Conservation (phyloP, 768 basidiomycete species). For the Baorangia bicolor region DNA sequence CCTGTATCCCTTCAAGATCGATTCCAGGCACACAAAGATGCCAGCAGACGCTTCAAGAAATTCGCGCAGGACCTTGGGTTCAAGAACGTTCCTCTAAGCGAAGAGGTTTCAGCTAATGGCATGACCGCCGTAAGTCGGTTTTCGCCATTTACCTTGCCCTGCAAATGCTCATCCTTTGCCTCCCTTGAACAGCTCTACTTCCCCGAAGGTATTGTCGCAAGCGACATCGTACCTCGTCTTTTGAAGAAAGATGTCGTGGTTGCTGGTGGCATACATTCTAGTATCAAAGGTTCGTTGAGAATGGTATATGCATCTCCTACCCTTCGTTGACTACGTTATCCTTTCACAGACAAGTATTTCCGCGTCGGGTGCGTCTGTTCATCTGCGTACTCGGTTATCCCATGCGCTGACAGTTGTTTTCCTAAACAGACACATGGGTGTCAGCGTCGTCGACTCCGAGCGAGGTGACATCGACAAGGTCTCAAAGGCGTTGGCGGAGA, state of each 20-base stretch:
- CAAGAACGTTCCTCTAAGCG: constrained; percentile 62
- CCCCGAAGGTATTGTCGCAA: constrained; percentile 75
- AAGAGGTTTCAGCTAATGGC: constrained; percentile 78
- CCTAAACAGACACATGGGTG: constrained; percentile 77
- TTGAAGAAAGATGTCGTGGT: constrained; percentile 71
- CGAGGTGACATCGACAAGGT: constrained; percentile 79
- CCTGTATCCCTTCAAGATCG: constrained; percentile 72
- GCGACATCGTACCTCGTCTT: constrained; percentile 76
- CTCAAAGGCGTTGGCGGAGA: constrained; percentile 60
- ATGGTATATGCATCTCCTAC: neutral
- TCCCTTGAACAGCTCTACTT: constrained; percentile 61
- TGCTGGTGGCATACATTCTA: constrained; percentile 84
- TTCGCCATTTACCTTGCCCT: neutral
- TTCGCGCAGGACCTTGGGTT: constrained; percentile 68
- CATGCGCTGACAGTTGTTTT: neutral
- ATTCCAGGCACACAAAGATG: constrained; percentile 70
- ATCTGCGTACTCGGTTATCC: neutral
- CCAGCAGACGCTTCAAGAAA: constrained; percentile 66
- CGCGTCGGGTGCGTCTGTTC: constrained; percentile 65
- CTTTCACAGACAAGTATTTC: constrained; percentile 75
- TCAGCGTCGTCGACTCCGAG: constrained; percentile 66
- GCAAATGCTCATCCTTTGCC: neutral
- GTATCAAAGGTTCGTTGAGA: constrained; percentile 64
- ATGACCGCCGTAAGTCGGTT: constrained; percentile 76
- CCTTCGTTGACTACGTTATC: constrained; percentile 4